Base-by-base conservation (phyloP, 179 eudicot species). In the Camellia oleifera region DNA sequence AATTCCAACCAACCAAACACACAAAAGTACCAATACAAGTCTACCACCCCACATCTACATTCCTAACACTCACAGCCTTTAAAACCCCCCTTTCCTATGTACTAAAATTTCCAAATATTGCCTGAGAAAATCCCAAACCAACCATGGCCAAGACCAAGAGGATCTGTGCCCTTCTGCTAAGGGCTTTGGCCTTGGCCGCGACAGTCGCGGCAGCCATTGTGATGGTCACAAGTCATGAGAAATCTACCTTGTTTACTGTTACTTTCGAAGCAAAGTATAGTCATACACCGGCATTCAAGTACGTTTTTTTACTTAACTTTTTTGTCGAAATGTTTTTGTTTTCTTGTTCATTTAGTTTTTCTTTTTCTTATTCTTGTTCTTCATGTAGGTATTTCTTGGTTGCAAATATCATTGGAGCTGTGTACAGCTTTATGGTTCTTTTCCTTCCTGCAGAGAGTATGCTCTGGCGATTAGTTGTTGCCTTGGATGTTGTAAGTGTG, bases 261-360 rank as follows among this genome's bases (percentile, higher is more conserved):
- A 79, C 82, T 13, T 81, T 87, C 50, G 86, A 84, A 32, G 91
- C 91, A 8, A 90, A 85, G 72, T 90, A 81, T 65, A 81, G 80
- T 42, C 74, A 85, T 70, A 83, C 91, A 45, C 93, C 90, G 0
- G 79, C 91, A 2, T 87, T 90, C 83, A 88, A 84, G 93, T 90
- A 65, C 81, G 90, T 79, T 17, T 9, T 79, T 17, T 9, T 0
- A 17, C 4, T 61, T n/a, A 0, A 15, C 6, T 1, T n/a, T 52
- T 3, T 54, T 54, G 12, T 54, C 52, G 2, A 48, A 48, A 48
- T 54, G 58, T 54, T 54, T 12, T 54, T 9, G 13, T 54, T 54
- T 13, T 9, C 14, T 10, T 10, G 7, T 10, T 7, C 10, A 7
- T 52, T 52, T 10, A 10, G 7, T 10, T 52, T 10, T 7, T 52